A percentile compares a stretch with the other conserved stretches of the same genome.
Conservation (phyloP, 495 filamentous ascomycete genomes). For the Talaromyces wortmannii region DNA sequence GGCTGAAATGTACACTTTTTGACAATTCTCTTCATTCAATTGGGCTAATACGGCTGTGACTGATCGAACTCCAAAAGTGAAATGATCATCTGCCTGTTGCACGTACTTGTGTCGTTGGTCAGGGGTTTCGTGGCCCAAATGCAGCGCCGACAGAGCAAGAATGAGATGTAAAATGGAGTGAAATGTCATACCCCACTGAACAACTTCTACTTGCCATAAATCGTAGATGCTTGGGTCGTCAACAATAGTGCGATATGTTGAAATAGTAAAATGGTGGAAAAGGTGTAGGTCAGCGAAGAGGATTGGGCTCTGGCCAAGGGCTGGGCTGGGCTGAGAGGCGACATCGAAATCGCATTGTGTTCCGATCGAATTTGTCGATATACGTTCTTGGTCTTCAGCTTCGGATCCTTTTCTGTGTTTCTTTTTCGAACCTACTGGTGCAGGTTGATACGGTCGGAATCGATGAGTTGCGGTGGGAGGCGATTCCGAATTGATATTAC, state of each 20-base stretch:
- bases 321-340: neutral
- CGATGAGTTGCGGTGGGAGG: slow-evolving; percentile 3
- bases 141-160: slow-evolving; percentile 35
- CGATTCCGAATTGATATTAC: neutral
- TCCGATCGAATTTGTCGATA: neutral
- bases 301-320: slow-evolving; percentile 7
- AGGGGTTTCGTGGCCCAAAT: slow-evolving; percentile 31
- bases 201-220: slow-evolving; percentile 32
- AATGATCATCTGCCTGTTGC: slow-evolving; percentile 34
- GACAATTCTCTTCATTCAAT: slow-evolving; percentile 31
- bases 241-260: slow-evolving; percentile 23
- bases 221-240: slow-evolving; percentile 13
- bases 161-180: slow-evolving; percentile 40
- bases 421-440: neutral
- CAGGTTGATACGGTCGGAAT: slow-evolving; percentile 19
- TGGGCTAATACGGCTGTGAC: slow-evolving; percentile 29
- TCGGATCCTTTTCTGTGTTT: neutral
- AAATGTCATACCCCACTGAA: slow-evolving; percentile 32
- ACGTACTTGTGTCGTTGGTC: slow-evolving; percentile 16
- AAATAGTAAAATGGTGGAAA: slow-evolving; percentile 29
- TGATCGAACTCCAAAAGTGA: slow-evolving; percentile 35
- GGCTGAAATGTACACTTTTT: slow-evolving; percentile 38
- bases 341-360: neutral
- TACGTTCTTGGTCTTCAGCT: neutral
- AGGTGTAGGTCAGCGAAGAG: slow-evolving; percentile 28